Base-by-base conservation (phyloP, 2,329 filamentous ascomycete genomes). In the Aureobasidium sp. region DNA sequence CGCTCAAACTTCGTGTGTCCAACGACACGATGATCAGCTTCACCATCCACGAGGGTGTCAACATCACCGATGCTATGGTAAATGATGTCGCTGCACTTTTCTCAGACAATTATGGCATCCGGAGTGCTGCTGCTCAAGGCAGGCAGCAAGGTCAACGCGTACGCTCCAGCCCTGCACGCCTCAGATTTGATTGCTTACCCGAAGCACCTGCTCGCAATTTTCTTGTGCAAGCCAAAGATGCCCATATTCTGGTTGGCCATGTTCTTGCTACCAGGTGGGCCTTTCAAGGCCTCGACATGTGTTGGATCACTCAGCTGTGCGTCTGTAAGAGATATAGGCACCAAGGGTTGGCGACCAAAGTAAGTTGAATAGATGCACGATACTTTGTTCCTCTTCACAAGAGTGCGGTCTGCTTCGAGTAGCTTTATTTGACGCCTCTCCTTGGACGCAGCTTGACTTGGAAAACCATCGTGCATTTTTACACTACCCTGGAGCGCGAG, bases 241-340 rank as follows among this genome's bases (percentile, higher is more conserved):
- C n/a, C 1, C 15, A 50, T 10, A 12, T 15, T 7, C 26, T 61
- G 6, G 17, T 24, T 10, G 59, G 59, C 13, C 24, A 61, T 26
- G 59, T 61, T 17, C 15, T 51, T 12, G 59, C 59, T 12, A 51
- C 44, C 5, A 12, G 59, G 5, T 61, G 59, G 59, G 24, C 34
- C 3, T 34, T n/a, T 8, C 26, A 61, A 9, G 47, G 26, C 12
- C 13, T 13, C 13, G 26, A 5, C 7, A 32, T 61, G 29, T 51
- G 47, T 26, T 61, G 59, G 59, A 52, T 61, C 24, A 61, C 59
- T 15, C 59, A 62, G 13, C 39, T 62, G 2, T 52, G 47, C 26
- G 48, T 62, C 17, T 12, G 34, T 10, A 15, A 5, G 15, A 24
- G 6, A 13, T 62, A 43, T 39, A 52, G 59, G 9, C 8, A 20